Evolutionary conservation across 495 filamentous ascomycete species (phyloP).

Genomic region (Rhypophila decipiens): DNA sequence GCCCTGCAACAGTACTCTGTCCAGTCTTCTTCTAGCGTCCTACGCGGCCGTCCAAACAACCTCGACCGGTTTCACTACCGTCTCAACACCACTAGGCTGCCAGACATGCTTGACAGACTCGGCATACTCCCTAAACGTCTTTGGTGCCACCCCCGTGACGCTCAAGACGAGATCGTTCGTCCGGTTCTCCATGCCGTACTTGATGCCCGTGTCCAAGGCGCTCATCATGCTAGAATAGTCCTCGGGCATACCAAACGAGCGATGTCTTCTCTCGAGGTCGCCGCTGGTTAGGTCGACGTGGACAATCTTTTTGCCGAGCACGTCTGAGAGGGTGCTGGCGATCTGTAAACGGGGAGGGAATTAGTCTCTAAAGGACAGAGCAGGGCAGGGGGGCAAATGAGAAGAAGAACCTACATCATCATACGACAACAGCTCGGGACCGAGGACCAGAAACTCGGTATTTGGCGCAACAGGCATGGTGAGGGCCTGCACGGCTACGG

Average conservation of each 20-base stretch:
- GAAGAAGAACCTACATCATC: conserved; percentile 31
- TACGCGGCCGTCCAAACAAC: too few species aligned
- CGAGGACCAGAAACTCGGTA: conserved; percentile 38
- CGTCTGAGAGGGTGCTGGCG: conserved; percentile 32
- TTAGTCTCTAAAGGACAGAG: too few species aligned
- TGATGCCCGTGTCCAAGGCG: conserved; percentile 28
- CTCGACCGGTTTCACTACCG: too few species aligned
- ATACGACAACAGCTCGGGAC: conserved; percentile 40
- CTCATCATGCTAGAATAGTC: conserved; percentile 29
- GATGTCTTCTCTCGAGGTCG: conserved; percentile 20
- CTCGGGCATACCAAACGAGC: conserved; percentile 24
- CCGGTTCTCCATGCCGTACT: conserved; percentile 32
- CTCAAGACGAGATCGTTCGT: conserved; percentile 32
- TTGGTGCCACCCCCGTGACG: conserved; percentile 30
- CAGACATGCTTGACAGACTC: conserved; percentile 27
- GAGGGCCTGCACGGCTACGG: conserved; percentile 36
- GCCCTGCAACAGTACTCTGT: too few species aligned
- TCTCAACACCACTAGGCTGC: too few species aligned
- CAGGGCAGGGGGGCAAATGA: too few species aligned
- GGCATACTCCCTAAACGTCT: conserved; percentile 27
- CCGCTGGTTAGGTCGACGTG: conserved; percentile 35
- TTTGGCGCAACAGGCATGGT: conserved; percentile 35
- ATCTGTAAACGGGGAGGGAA: too few species aligned
- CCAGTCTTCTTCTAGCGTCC: too few species aligned
- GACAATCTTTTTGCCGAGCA: conserved; percentile 33